Percentiles rank a stretch among this genome's conserved stretches.
Evolutionary conservation across 2,329 filamentous ascomycete species (phyloP).

Genomic region (Pseudogymnoascus sp.): DNA sequence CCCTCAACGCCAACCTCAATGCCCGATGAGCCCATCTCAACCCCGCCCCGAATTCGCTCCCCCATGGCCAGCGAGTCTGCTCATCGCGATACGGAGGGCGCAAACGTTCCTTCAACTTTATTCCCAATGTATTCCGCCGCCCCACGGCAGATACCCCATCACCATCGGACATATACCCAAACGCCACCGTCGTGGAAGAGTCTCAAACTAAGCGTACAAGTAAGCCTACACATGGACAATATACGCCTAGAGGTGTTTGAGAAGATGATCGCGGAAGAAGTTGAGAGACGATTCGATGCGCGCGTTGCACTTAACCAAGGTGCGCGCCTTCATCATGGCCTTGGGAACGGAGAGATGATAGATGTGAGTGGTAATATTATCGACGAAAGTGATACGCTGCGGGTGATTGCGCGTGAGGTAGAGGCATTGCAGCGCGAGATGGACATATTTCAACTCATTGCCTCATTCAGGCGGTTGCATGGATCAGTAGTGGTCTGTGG

Average conservation of each 20-base stretch:
- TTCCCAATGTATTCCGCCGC: neutral
- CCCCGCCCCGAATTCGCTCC: neutral
- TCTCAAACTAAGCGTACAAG: neutral
- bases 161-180: neutral
- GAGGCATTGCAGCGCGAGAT: neutral
- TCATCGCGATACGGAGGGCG: neutral
- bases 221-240: neutral
- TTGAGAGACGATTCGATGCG: neutral
- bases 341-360: neutral
- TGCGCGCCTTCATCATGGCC: neutral
- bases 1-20: neutral
- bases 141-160: neutral
- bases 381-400: neutral
- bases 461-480: neutral
- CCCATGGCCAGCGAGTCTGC: neutral
- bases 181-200: neutral
- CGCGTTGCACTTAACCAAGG: neutral
- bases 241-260: neutral
- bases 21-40: neutral
- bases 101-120: neutral
- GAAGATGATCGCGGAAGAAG: neutral
- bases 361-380: neutral
- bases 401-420: neutral
- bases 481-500: neutral
- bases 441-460: neutral